Base-by-base conservation (phyloP, 2,329 filamentous ascomycete species). In the Talaromyces funiculosus region DNA sequence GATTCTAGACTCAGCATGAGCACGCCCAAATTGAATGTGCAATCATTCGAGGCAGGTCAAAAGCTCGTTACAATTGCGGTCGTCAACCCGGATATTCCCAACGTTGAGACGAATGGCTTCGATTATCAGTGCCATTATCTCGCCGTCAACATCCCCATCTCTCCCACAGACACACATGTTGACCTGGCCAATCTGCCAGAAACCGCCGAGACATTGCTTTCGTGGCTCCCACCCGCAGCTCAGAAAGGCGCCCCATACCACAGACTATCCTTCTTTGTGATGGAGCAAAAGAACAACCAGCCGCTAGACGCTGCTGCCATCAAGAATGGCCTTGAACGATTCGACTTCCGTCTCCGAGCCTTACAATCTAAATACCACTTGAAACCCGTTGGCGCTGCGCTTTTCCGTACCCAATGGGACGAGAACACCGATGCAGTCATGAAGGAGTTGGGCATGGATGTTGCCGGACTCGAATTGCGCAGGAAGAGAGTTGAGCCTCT, bases 211-310 rank as follows among this genome's bases (percentile, higher is more conserved):
- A 81, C 94, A 53, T 85, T 90, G 60, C 74, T 86, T 1, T 87
- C 91, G 1, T 99, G 93, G 90, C 79, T 92, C 24, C 88, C 93
- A 0, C 89, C 94, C 1, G 90, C 89, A 71, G 87, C 91, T 0
- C 90, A 96, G 72, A 96, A 94, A 80, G 94, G 94, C 61, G 84
- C 88, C 2, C 90, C 90, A 1, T 97, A 97, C 78, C 94, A 97
- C 76, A 89, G 94, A 57, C 81, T 97, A 59, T 87, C 88, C 53
- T 78, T 97, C 62, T 89, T 94, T 72, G 79, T 99, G 22, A 80
- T 97, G 54, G 86, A 96, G 78, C 94, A 99, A 75, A 80, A 83
- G 56, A 78, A 85, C 58, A 85, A 82, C 58, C 69, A 82, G 64
- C 77, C 75, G 3, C 71, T 92, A 64, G 85, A 91, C 68, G 75